Evolutionary conservation across 2,329 filamentous ascomycete species (phyloP).

Genomic region (Verticillium nonalfalfae): DNA sequence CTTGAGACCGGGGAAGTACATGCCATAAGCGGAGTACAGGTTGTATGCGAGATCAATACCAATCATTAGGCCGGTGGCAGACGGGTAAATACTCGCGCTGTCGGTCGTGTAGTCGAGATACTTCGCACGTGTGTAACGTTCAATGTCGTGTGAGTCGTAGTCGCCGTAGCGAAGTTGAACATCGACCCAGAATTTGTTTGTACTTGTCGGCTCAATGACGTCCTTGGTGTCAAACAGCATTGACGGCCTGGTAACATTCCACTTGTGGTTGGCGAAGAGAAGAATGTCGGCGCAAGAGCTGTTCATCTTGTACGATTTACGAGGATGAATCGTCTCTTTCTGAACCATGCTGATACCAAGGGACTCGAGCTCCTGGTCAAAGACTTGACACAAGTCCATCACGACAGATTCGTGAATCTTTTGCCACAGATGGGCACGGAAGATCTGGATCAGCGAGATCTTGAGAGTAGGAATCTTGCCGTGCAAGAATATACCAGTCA

Average conservation of each 20-base stretch:
- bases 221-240: slow-evolving; percentile 96
- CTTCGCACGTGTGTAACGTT: slow-evolving; percentile 94
- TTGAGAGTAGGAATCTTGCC: slow-evolving; percentile 98
- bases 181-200: slow-evolving; percentile 99
- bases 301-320: slow-evolving; percentile 99
- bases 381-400: slow-evolving; percentile 98
- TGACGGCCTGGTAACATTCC: slow-evolving; percentile 93
- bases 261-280: slow-evolving; percentile 95
- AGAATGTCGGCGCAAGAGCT: slow-evolving; percentile 97
- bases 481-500: slow-evolving; percentile 98
- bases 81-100: slow-evolving; percentile 97
- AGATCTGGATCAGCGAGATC: slow-evolving; percentile 97
- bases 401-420: slow-evolving; percentile 99
- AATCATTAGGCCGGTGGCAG: slow-evolving; percentile 94
- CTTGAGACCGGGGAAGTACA: slow-evolving; percentile 98
- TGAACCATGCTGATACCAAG: slow-evolving; percentile 96
- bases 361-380: slow-evolving; percentile 94
- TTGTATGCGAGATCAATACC: slow-evolving; percentile 98
- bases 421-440: slow-evolving; percentile 99
- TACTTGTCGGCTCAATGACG: slow-evolving; percentile 84
- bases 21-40: slow-evolving; percentile 93
- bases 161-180: slow-evolving; percentile 95
- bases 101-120: slow-evolving; percentile 99
- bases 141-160: slow-evolving; percentile 98
- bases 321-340: slow-evolving; percentile 97